A percentile compares a stretch with the other conserved stretches of the same genome.
Conservation (phyloP, 2,329 filamentous ascomycete genomes). For the Penicillium sp. region DNA sequence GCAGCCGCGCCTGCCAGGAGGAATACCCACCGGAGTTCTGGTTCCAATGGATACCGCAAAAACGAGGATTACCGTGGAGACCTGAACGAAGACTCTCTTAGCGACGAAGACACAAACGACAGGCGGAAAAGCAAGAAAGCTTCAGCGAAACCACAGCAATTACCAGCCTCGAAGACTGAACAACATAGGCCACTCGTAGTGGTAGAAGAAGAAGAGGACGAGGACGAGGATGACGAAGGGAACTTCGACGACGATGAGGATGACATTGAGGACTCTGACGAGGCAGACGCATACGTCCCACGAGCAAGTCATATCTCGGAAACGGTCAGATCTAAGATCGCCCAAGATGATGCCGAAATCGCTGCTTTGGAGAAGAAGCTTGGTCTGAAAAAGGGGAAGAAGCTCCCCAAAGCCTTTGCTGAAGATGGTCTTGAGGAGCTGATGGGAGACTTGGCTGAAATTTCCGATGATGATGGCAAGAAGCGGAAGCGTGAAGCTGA, state of each 20-base stretch:
- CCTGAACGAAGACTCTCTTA: constrained; percentile 10
- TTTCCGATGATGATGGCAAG: constrained; percentile 45
- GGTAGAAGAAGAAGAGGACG: constrained; percentile 18
- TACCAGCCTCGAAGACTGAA: constrained; percentile 18
- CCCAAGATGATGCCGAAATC: constrained; percentile 82
- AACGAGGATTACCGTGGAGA: constrained; percentile 17
- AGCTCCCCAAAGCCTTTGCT: constrained; percentile 63
- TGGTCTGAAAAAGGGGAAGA: constrained; percentile 72
- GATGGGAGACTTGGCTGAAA: constrained; percentile 60
- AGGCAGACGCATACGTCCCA: constrained; percentile 1
- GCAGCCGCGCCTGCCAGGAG: constrained; percentile 15
- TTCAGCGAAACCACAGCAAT: constrained; percentile 6
- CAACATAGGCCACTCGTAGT: constrained; percentile 17
- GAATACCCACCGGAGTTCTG: constrained; percentile 1
- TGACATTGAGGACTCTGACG: constrained; percentile 23
- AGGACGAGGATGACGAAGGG: constrained; percentile 18
- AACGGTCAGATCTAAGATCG: constrained; percentile 57
- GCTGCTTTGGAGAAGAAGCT: constrained; percentile 79
- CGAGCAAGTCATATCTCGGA: constrained; percentile 25
- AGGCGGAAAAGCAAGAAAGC: constrained; percentile 9
- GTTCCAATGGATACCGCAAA: constrained; percentile 14
- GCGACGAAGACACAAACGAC: constrained; percentile 17
- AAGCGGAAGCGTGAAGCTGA: constrained; percentile 59
- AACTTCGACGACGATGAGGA: constrained; percentile 20
- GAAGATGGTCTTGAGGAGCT: constrained; percentile 81